A percentile compares a stretch with the other conserved stretches of the same genome.
Conservation (phyloP, 768 basidiomycete species). For the Lanmaoa pseudosensibilis region DNA sequence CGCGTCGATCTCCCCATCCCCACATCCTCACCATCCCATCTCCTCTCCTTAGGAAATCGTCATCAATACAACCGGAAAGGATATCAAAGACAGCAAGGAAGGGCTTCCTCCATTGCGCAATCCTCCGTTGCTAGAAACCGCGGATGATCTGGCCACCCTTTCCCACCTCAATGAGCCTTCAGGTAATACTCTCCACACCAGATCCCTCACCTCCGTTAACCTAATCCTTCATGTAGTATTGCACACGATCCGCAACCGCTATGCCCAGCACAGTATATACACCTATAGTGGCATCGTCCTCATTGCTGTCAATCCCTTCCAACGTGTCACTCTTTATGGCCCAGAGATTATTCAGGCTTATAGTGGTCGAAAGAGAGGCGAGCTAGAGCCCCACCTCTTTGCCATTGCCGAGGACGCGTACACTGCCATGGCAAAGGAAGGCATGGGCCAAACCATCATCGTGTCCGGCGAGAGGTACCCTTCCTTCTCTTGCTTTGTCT, state of each 20-base stretch:
- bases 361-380: slow-evolving; percentile 86
- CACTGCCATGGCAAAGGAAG: slow-evolving; percentile 92
- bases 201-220: background rate
- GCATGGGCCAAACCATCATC: slow-evolving; percentile 97
- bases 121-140: slow-evolving; percentile 93
- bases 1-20: slow-evolving; percentile 18
- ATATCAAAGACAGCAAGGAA: slow-evolving; percentile 77
- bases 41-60: slow-evolving; percentile 59
- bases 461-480: slow-evolving; percentile 94
- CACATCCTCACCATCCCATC: background rate
- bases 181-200: slow-evolving; percentile 50
- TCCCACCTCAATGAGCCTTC: slow-evolving; percentile 98
- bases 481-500: background rate
- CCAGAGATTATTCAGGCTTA: slow-evolving; percentile 98
- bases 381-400: slow-evolving; percentile 96
- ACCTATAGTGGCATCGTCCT: slow-evolving; percentile 99
- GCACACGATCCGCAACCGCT: slow-evolving; percentile 95
- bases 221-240: slow-evolving; percentile 56
- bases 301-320: slow-evolving; percentile 98
- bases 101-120: slow-evolving; percentile 92
- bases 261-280: slow-evolving; percentile 96
- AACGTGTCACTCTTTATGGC: slow-evolving; percentile 94
- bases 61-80: slow-evolving; percentile 75
- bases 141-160: slow-evolving; percentile 96
- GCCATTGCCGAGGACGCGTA: slow-evolving; percentile 99